A percentile compares a stretch with the other conserved stretches of the same genome.
Conservation (phyloP, 2,329 filamentous ascomycete genomes). For the Phaeophleospora eucalypticola region DNA sequence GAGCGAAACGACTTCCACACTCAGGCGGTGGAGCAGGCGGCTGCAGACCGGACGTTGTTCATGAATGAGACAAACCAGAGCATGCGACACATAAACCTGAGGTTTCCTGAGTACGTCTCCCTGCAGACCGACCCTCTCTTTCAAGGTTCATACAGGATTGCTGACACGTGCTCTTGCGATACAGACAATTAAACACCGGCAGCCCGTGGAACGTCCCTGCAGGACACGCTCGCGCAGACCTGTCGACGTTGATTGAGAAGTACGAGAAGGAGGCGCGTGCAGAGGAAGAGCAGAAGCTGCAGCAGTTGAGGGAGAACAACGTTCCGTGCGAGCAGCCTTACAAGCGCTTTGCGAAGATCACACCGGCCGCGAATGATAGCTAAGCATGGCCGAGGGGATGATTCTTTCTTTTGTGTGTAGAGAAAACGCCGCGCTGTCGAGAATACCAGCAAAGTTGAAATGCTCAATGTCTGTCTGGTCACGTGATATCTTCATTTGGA, state of each 20-base stretch:
- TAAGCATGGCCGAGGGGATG: constrained; percentile 1
- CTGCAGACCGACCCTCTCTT: too few relatives aligned
- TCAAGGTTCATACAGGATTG: too few relatives aligned
- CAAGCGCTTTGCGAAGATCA: constrained; percentile 23
- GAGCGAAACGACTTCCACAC: constrained; percentile 59
- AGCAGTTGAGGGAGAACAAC: constrained; percentile 37
- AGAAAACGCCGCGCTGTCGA: background rate
- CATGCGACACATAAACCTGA: constrained; percentile 50
- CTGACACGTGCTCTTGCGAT: constrained; percentile 11
- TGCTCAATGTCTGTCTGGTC: too few relatives aligned
- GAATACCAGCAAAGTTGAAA: too few relatives aligned
- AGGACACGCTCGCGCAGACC: constrained; percentile 54
- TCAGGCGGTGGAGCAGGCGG: constrained; percentile 59
- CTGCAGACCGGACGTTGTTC: constrained; percentile 59
- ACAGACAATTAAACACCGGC: constrained; percentile 60
- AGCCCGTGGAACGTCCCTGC: constrained; percentile 62
- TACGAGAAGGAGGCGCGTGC: constrained; percentile 57
- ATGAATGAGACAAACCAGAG: constrained; percentile 43
- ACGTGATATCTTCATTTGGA: too few relatives aligned
- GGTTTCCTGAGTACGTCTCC: constrained; percentile 60
- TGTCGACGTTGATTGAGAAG: constrained; percentile 58
- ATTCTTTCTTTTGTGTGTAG: constrained; percentile 13
- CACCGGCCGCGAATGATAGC: constrained; percentile 21
- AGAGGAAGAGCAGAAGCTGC: constrained; percentile 54
- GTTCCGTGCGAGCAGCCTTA: constrained; percentile 32